Percentiles rank a stretch among this genome's conserved stretches.
phyloP scores from a whole-genome alignment of 73 alveolate species.

The Tetrahymena thermophila region DNA sequence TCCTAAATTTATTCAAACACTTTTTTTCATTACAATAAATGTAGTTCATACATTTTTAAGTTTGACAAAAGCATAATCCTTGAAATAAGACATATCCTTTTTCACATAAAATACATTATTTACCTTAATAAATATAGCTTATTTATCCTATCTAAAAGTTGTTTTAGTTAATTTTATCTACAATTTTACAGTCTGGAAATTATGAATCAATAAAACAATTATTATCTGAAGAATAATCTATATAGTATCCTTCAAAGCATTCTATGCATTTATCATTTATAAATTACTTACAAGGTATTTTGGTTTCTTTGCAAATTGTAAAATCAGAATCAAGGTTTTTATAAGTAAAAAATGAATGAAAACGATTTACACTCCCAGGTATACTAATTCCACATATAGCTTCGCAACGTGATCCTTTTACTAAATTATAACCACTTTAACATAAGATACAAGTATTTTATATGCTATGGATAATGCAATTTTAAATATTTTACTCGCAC shows the following conservation, averaged over 20 bases:
- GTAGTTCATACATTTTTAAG: neutral
- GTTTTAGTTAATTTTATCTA: neutral
- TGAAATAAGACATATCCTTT: neutral
- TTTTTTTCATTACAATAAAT: neutral
- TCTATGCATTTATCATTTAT: neutral
- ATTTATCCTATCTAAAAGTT: neutral
- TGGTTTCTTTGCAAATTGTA: neutral
- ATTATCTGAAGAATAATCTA: neutral
- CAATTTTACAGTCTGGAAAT: neutral
- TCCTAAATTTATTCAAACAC: neutral
- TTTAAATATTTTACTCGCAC: neutral
- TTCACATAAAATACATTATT: neutral
- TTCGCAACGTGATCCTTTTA: neutral
- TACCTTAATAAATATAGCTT: neutral
- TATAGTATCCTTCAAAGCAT: neutral
- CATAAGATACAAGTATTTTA: neutral
- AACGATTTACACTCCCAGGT: neutral
- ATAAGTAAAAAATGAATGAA: neutral
- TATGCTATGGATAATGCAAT: neutral
- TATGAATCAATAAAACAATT: neutral
- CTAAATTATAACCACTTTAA: neutral
- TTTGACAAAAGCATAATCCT: neutral
- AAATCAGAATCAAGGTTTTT: no score
- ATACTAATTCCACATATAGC: neutral
- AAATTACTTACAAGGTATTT: neutral